phyloP scores from a whole-genome alignment of 345 rosid genomes.

The Aegle marmelos region DNA sequence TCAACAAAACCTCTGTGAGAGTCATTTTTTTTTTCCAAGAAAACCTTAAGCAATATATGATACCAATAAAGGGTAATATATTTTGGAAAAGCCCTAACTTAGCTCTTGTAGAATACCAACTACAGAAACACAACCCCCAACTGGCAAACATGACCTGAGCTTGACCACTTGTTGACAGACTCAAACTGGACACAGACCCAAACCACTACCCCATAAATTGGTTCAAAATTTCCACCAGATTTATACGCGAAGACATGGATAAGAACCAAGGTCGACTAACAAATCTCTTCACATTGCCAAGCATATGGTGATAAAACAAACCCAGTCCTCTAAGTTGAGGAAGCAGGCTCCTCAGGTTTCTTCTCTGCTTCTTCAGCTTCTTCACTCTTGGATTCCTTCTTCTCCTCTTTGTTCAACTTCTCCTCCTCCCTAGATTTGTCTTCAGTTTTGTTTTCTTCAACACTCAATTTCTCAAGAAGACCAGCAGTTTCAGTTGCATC shows the following conservation, averaged over 20 bases:
- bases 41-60: conserved; percentile 2
- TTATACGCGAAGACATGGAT: conserved; percentile 17
- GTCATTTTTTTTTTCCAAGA: neutral
- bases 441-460: conserved; percentile 58
- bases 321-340: conserved; percentile 39
- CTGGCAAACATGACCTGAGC: conserved; percentile 31
- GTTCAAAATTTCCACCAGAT: neutral
- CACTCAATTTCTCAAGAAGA: conserved; percentile 64
- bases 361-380: conserved; percentile 42
- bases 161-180: conserved; percentile 31
- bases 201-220: conserved; percentile 25
- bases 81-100: conserved; percentile 9
- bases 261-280: neutral
- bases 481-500: conserved; percentile 72
- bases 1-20: conserved; percentile 1
- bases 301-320: conserved; percentile 9
- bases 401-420: conserved; percentile 31
- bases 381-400: conserved; percentile 31
- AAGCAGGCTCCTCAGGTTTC: conserved; percentile 42
- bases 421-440: conserved; percentile 41
- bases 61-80: conserved; percentile 14
- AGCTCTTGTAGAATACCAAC: conserved; percentile 19
- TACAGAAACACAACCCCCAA: conserved; percentile 27
- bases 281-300: conserved; percentile 9
- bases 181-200: conserved; percentile 29